Evolutionary conservation across 192 early-diverging fungal genomes (phyloP).

Genomic region (Phycomyces blakesleeanus): DNA sequence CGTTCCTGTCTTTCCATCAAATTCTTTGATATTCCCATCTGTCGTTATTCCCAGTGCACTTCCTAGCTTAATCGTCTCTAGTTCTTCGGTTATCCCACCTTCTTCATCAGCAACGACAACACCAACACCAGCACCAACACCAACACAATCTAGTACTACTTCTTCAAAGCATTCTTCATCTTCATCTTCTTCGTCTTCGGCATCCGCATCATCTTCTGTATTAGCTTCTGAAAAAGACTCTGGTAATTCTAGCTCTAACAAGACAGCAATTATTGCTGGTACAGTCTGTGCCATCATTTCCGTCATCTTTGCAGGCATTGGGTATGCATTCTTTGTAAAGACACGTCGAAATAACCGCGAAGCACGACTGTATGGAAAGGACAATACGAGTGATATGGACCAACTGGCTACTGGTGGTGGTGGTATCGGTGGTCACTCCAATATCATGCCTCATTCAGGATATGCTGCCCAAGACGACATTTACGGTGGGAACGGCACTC

Average conservation of each 20-base stretch:
- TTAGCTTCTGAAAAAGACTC: neutral
- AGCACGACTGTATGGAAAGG: slow-evolving; percentile 18
- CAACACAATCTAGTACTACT: neutral
- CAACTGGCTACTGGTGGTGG: slow-evolving; percentile 2
- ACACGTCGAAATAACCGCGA: slow-evolving; percentile 28
- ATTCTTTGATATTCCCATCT: too few relatives aligned
- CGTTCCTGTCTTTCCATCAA: too few relatives aligned
- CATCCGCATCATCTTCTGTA: neutral
- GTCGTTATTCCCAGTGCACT: neutral
- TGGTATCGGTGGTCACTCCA: too few relatives aligned
- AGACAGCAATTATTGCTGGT: slow-evolving; percentile 34
- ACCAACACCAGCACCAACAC: neutral
- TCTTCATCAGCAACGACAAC: too few relatives aligned
- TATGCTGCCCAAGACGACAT: neutral
- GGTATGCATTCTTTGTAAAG: slow-evolving; percentile 39
- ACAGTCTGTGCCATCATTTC: slow-evolving; percentile 35
- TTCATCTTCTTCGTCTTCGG: neutral
- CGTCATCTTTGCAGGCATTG: slow-evolving; percentile 34
- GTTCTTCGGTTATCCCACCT: too few relatives aligned
- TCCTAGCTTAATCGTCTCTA: neutral
- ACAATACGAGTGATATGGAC: neutral
- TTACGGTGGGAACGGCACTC: neutral
- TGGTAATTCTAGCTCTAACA: slow-evolving; percentile 9
- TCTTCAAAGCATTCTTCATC: neutral
- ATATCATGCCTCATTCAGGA: neutral